Conservation (phyloP, 805 yeast genomes). For the Kluyveromyces starmeri region DNA sequence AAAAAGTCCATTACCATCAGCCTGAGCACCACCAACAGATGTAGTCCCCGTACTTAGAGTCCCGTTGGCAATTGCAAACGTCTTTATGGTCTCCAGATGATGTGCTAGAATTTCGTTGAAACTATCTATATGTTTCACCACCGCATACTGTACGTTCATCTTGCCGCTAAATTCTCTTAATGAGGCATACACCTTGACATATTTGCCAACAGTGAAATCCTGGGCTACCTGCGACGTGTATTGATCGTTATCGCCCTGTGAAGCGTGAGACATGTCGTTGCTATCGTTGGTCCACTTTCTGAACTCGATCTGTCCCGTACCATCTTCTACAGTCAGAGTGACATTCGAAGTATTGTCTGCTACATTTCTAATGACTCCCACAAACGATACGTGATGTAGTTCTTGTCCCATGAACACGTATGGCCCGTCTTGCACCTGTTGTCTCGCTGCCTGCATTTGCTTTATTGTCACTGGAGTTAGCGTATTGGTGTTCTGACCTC, state of each 20-base stretch:
- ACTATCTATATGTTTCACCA: conserved; percentile 47
- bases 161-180: conserved; percentile 53
- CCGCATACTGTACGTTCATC: conserved; percentile 56
- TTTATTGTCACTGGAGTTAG: conserved; percentile 67
- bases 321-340: conserved; percentile 61
- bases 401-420: conserved; percentile 52
- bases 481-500: conserved; percentile 18
- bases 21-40: conserved; percentile 14
- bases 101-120: conserved; percentile 65
- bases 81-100: conserved; percentile 51
- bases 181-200: conserved; percentile 51
- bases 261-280: conserved; percentile 23
- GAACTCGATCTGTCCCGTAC: conserved; percentile 59
- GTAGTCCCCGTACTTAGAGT: conserved; percentile 18
- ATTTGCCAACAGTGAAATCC: conserved; percentile 39
- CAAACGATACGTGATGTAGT: conserved; percentile 52
- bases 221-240: conserved; percentile 28
- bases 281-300: conserved; percentile 53
- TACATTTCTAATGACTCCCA: conserved; percentile 63
- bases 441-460: conserved; percentile 55
- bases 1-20: conserved; percentile 30
- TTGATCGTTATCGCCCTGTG: conserved; percentile 11
- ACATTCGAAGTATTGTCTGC: conserved; percentile 49
- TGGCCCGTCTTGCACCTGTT: conserved; percentile 57
- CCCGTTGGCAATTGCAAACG: conserved; percentile 50